phyloP scores from a whole-genome alignment of 1,284 basidiomycete species.

The Moesziomyces sp. region DNA sequence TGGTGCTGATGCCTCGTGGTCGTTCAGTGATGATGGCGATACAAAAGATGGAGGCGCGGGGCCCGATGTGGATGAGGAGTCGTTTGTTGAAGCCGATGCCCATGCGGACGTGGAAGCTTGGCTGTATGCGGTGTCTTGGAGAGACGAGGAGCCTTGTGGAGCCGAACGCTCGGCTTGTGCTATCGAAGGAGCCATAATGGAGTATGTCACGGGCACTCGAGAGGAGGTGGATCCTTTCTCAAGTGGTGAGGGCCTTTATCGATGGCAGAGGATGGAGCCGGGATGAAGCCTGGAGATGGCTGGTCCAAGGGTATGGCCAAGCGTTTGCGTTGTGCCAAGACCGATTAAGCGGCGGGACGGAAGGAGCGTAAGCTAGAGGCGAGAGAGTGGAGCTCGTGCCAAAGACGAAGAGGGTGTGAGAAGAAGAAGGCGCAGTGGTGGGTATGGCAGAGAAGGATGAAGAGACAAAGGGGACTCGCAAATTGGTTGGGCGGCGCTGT shows the following conservation, averaged over 20 bases:
- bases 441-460: no score
- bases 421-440: no score
- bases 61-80: background rate
- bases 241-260: background rate
- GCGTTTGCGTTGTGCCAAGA: background rate
- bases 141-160: background rate
- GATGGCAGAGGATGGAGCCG: no score
- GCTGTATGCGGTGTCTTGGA: constrained; percentile 1
- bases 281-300: no score
- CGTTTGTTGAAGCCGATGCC: constrained; percentile 1
- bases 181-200: constrained; percentile 21
- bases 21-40: constrained; percentile 12
- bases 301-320: background rate
- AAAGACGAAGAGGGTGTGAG: no score
- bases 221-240: background rate
- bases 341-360: no score
- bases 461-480: no score
- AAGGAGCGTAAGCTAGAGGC: background rate
- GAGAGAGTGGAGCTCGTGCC: no score
- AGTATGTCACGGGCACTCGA: background rate
- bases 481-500: no score
- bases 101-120: constrained; percentile 4
- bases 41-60: constrained; percentile 17
- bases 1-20: background rate
- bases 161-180: constrained; percentile 1